Conservation (phyloP, 768 basidiomycete genomes). For the Tulasnella sp. region DNA sequence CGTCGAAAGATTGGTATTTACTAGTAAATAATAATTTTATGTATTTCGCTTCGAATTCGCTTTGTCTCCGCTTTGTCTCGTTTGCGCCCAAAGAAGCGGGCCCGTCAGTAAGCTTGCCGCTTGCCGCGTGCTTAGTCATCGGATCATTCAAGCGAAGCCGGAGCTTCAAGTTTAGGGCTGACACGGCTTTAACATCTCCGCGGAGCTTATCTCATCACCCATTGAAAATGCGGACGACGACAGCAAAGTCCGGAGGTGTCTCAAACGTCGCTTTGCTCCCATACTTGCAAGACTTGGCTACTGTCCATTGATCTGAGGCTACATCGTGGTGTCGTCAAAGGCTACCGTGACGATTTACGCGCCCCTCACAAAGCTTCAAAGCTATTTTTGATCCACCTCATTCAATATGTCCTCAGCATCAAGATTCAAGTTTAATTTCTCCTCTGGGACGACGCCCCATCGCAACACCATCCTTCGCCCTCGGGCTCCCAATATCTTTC, state of each 20-base stretch:
- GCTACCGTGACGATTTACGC: background rate
- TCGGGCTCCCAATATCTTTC: constrained; percentile 5
- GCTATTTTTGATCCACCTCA: background rate
- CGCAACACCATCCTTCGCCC: constrained; percentile 1
- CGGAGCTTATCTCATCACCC: background rate
- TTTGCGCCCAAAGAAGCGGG: too few relatives aligned
- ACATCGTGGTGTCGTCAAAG: background rate
- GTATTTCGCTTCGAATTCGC: too few relatives aligned
- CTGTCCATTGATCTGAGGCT: background rate
- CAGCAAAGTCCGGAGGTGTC: background rate
- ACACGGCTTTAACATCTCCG: constrained; percentile 3
- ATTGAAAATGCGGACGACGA: background rate
- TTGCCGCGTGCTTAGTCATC: background rate
- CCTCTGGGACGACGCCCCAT: background rate
- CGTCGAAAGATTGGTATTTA: constrained; percentile 27
- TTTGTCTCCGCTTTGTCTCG: too few relatives aligned
- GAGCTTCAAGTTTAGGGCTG: background rate
- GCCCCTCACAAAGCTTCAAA: background rate
- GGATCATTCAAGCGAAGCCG: background rate
- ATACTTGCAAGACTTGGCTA: background rate
- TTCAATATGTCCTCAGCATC: background rate
- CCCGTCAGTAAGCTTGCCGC: background rate
- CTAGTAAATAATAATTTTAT: background rate
- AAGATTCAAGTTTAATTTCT: background rate
- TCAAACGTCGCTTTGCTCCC: background rate